Percentiles rank a stretch among this genome's conserved stretches.
These are phyloP conservation scores for Blepharisma stoltei DNA, from an alignment of 73 alveolate genomes.

Conservation along the genomic window DNA sequence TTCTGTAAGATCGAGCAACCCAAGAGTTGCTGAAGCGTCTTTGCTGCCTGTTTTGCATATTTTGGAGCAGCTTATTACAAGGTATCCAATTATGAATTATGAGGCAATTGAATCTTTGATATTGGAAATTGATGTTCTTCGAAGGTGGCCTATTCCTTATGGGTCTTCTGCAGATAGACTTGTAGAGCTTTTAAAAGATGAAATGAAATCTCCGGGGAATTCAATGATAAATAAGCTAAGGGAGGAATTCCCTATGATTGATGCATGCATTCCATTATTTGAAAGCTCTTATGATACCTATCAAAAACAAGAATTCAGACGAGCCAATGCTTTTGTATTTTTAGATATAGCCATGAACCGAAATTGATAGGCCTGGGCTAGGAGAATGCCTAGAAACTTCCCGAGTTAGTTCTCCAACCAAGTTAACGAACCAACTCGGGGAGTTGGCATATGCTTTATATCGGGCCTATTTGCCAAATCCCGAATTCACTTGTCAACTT, in stretches of 20 bases:
- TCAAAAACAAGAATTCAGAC: background rate
- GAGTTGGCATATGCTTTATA: too few species aligned
- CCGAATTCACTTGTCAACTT: too few species aligned
- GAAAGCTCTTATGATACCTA: background rate
- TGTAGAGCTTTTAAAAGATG: background rate
- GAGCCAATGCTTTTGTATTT: background rate
- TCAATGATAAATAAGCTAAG: slow-evolving; percentile 2
- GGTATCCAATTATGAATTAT: background rate
- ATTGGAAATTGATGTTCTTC: background rate
- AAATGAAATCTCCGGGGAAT: slow-evolving; percentile 20
- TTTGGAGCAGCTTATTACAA: background rate
- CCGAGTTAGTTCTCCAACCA: too few species aligned
- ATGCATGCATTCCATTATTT: background rate
- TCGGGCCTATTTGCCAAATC: too few species aligned
- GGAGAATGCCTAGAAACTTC: too few species aligned
- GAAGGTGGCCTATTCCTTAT: slow-evolving; percentile 24
- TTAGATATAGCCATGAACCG: too few species aligned
- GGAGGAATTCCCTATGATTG: slow-evolving; percentile 15
- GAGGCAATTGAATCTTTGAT: slow-evolving; percentile 15
- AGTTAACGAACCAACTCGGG: too few species aligned
- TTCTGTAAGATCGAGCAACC: background rate
- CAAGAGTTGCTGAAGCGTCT: background rate
- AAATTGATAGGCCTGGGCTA: too few species aligned
- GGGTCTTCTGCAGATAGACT: slow-evolving; percentile 20
- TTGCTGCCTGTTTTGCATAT: slow-evolving; percentile 17